phyloP scores from a whole-genome alignment of 2,329 filamentous ascomycete species.

The Juglanconis sp. region DNA sequence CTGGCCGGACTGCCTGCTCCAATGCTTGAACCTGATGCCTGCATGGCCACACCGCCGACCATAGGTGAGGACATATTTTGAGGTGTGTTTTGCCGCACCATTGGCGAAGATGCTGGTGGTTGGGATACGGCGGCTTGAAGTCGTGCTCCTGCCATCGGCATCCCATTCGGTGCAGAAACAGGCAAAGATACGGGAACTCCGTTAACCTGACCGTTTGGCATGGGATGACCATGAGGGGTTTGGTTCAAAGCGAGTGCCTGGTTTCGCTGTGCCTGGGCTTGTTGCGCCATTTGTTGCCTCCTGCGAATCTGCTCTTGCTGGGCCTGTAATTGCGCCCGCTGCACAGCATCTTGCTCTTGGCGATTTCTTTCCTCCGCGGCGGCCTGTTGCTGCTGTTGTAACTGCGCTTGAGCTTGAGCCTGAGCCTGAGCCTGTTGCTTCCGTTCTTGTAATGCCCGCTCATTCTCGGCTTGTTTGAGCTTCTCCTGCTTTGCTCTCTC shows the following conservation, averaged over 20 bases:
- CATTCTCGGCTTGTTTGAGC: slow-evolving; percentile 59
- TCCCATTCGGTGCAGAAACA: slow-evolving; percentile 25
- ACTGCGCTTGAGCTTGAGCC: slow-evolving; percentile 30
- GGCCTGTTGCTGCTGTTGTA: slow-evolving; percentile 36
- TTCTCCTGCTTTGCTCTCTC: slow-evolving; percentile 78
- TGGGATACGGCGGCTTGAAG: slow-evolving; percentile 59
- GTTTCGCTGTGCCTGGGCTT: slow-evolving; percentile 27
- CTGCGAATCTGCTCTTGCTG: slow-evolving; percentile 34
- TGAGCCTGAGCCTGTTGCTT: slow-evolving; percentile 42
- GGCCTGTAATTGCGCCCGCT: slow-evolving; percentile 25
- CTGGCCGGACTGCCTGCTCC: slow-evolving; percentile 61
- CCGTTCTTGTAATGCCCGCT: slow-evolving; percentile 49
- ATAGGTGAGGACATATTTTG: slow-evolving; percentile 65
- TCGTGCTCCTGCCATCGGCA: slow-evolving; percentile 39
- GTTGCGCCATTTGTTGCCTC: slow-evolving; percentile 26
- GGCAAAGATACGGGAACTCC: slow-evolving; percentile 33
- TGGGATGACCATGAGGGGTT: slow-evolving; percentile 42
- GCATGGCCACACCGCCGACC: slow-evolving; percentile 61
- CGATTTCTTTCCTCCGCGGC: slow-evolving; percentile 36
- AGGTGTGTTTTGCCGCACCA: slow-evolving; percentile 60
- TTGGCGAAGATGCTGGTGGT: slow-evolving; percentile 65
- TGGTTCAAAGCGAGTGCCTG: slow-evolving; percentile 35
- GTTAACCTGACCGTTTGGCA: slow-evolving; percentile 41
- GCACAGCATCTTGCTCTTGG: slow-evolving; percentile 31
- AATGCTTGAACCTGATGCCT: slow-evolving; percentile 64